Base-by-base conservation (phyloP, 2,329 filamentous ascomycete species). In the Aspergillus sp. region DNA sequence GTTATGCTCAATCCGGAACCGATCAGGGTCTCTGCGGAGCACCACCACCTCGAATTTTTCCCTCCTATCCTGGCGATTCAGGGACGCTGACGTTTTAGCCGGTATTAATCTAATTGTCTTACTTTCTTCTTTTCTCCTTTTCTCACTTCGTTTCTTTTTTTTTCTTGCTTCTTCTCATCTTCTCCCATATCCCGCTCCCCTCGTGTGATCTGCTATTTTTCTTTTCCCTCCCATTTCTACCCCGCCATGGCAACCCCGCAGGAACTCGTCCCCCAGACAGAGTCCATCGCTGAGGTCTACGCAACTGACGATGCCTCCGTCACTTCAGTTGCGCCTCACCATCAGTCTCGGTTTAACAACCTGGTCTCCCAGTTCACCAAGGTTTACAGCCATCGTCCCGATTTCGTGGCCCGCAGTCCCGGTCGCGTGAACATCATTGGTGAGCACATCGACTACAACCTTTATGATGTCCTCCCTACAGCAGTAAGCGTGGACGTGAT, bases 371-470 rank as follows among this genome's bases (percentile, higher is more conserved):
- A 84, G 66, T 98, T 98, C 78, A 81, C 88, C 66, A 78, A 84
- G 60, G 80, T 79, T 44, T 96, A 94, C 77, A 88, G 87, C 67
- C 83, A 86, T 54, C 80, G 83, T 15, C 88, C 93, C 41, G 84
- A 90, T 61, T 97, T 96, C 71, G 87, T 98, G 19, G 86, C 94
- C 8, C 88, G 95, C 64, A 96, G 93, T 58, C 95, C 95, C 1
- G 95, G 95, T 62, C 87, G 95, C 67, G 95, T 99, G 67, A 98
- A 98, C 81, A 95, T 99, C 72, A 97, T 99, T 74, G 95, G 95
- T 76, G 95, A 99, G 83, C 95, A 99, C 81, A 96, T 99, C 71
- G 95, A 99, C 81, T 99, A 99, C 81, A 96, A 92, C 13, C 86
- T 99, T 19, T 99, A 98, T 82, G 89, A 95, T 68, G 93, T 97